These are phyloP conservation scores for Penicillium digitatum DNA, from an alignment of 2,329 filamentous ascomycete species.

Conservation along the genomic window DNA sequence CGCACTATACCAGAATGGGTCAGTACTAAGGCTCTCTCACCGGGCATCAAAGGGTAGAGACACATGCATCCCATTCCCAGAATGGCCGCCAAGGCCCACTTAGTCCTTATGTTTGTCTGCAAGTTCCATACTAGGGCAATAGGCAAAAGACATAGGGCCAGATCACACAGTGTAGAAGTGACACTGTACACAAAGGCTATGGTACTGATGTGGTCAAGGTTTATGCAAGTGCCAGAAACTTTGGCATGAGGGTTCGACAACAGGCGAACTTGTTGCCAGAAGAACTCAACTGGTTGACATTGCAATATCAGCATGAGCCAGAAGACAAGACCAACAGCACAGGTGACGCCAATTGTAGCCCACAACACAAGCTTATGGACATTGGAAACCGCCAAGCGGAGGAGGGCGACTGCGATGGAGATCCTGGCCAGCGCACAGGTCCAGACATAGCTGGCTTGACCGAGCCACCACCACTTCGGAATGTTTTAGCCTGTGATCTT, in stretches of 20 bases:
- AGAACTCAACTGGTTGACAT: conserved; percentile 51
- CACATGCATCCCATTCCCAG: conserved; percentile 55
- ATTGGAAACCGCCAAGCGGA: conserved; percentile 48
- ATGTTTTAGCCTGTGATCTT: conserved; percentile 2
- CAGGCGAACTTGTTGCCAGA: conserved; percentile 43
- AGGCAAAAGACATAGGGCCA: conserved; percentile 52
- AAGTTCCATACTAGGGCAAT: conserved; percentile 54
- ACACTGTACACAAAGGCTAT: conserved; percentile 54
- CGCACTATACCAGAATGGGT: conserved; percentile 23
- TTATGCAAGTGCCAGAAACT: conserved; percentile 40
- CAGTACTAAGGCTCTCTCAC: not conserved
- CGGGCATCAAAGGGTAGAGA: conserved; percentile 10
- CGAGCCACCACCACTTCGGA: conserved; percentile 51
- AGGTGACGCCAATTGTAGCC: conserved; percentile 45
- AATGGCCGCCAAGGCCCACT: conserved; percentile 51
- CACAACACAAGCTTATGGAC: conserved; percentile 48
- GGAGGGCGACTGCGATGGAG: conserved; percentile 53
- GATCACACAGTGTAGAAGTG: conserved; percentile 48
- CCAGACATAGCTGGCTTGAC: conserved; percentile 53
- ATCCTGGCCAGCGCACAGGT: conserved; percentile 49
- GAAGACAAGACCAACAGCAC: conserved; percentile 47
- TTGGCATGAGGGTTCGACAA: conserved; percentile 10
- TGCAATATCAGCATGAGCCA: conserved; percentile 53
- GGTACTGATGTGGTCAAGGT: conserved; percentile 47
- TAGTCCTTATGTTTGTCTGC: conserved; percentile 53